Conservation (phyloP, 371 early-diverging fungal genomes). For the Fennellomyces sp. region DNA sequence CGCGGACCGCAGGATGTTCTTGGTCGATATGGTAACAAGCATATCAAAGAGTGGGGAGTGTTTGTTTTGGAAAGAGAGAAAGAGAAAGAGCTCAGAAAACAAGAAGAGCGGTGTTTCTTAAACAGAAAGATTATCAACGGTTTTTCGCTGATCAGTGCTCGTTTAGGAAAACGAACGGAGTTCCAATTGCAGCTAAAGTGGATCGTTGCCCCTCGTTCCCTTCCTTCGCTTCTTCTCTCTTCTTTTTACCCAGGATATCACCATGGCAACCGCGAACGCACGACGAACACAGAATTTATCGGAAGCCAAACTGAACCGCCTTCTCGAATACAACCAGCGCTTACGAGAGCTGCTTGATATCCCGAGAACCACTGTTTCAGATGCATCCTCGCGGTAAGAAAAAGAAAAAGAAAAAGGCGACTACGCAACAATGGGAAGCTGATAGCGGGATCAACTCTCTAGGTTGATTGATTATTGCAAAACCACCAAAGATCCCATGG, state of each 20-base stretch:
- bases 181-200: neutral
- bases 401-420: neutral
- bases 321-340: constrained; percentile 77
- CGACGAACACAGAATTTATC: constrained; percentile 47
- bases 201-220: neutral
- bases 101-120: neutral
- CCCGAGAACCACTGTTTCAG: constrained; percentile 77
- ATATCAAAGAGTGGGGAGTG: constrained; percentile 3
- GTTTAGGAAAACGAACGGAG: neutral
- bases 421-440: neutral
- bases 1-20: constrained; percentile 12
- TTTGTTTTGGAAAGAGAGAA: neutral
- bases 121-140: constrained; percentile 2
- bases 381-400: constrained; percentile 51
- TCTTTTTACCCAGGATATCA: neutral
- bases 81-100: neutral
- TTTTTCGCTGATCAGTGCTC: neutral
- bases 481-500: constrained; percentile 62
- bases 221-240: neutral
- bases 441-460: neutral
- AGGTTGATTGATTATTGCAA: constrained; percentile 62
- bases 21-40: constrained; percentile 20
- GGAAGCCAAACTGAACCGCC: constrained; percentile 73
- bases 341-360: constrained; percentile 81
- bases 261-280: constrained; percentile 3